These are phyloP conservation scores for Amanita pallidorosea DNA, from an alignment of 768 basidiomycete species.

Conservation along the genomic window DNA sequence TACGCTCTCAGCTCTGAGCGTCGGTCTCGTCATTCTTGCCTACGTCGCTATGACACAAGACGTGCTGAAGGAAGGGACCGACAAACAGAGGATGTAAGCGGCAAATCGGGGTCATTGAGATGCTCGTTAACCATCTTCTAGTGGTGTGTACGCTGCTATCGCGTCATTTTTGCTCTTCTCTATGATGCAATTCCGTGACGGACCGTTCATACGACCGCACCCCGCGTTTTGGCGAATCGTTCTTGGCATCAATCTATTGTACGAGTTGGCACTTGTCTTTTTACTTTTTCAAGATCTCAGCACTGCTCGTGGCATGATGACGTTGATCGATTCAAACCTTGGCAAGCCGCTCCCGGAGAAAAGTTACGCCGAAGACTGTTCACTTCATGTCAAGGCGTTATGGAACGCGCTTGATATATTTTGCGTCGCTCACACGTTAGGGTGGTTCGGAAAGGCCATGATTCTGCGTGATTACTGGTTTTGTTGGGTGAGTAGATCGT, in stretches of 20 bases:
- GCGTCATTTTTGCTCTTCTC: constrained; percentile 71
- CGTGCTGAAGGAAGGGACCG: constrained; percentile 73
- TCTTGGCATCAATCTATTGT: constrained; percentile 72
- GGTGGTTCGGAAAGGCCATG: constrained; percentile 90
- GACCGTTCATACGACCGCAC: constrained; percentile 81
- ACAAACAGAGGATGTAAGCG: constrained; percentile 72
- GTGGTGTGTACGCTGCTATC: constrained; percentile 69
- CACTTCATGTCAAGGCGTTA: constrained; percentile 46
- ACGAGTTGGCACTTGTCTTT: constrained; percentile 77
- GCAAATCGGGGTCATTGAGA: not conserved
- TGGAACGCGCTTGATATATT: constrained; percentile 86
- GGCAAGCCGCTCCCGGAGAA: constrained; percentile 74
- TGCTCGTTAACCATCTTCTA: constrained; percentile 15
- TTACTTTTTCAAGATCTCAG: constrained; percentile 76
- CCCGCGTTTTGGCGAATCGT: constrained; percentile 79
- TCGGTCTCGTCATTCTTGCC: constrained; percentile 57
- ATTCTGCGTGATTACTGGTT: constrained; percentile 90
- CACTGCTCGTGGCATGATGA: constrained; percentile 73
- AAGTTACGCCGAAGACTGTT: constrained; percentile 77
- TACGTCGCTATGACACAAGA: constrained; percentile 80
- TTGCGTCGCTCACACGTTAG: constrained; percentile 74
- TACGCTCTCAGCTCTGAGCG: constrained; percentile 63
- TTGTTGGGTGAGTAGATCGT: constrained; percentile 57
- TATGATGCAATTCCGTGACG: constrained; percentile 84
- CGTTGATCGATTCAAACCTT: constrained; percentile 59